phyloP scores from a whole-genome alignment of 306 rosid genomes.

The Vachellia pachyceras region DNA sequence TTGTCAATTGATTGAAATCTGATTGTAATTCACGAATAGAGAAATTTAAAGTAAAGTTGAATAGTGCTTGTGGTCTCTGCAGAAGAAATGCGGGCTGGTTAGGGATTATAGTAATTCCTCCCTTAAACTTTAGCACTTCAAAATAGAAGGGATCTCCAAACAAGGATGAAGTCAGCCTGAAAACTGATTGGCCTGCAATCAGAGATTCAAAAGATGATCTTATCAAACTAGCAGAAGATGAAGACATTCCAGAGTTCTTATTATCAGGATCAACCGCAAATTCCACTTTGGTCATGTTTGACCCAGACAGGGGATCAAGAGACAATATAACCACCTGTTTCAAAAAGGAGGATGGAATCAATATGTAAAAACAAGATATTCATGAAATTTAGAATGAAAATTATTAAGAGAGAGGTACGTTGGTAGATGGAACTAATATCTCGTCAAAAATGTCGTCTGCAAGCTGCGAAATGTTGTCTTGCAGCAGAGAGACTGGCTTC shows the following conservation, averaged over 20 bases:
- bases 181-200: conserved; percentile 44
- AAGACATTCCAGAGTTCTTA: conserved; percentile 51
- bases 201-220: conserved; percentile 47
- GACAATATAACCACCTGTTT: conserved; percentile 74
- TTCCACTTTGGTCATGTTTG: conserved; percentile 65
- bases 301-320: conserved; percentile 50
- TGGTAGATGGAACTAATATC: conserved; percentile 55
- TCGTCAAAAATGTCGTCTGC: conserved; percentile 63
- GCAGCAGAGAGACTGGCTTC: conserved; percentile 59
- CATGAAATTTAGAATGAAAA: conserved; percentile 19
- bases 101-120: conserved; percentile 77
- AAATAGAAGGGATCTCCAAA: conserved; percentile 59
- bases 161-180: conserved; percentile 60
- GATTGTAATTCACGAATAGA: conserved; percentile 66
- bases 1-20: conserved; percentile 60
- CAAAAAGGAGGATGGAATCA: conserved; percentile 31
- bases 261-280: conserved; percentile 65
- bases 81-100: conserved; percentile 66
- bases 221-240: conserved; percentile 60
- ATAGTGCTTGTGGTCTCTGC: conserved; percentile 61
- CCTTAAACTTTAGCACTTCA: conserved; percentile 72
- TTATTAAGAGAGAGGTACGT: conserved; percentile 45
- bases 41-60: conserved; percentile 76
- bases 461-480: conserved; percentile 63
- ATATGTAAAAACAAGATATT: conserved; percentile 7